Evolutionary conservation across 306 rosid species (phyloP), one percentile per base, ranked within the genome.

Genomic region (Adenanthera pavonina): DNA sequence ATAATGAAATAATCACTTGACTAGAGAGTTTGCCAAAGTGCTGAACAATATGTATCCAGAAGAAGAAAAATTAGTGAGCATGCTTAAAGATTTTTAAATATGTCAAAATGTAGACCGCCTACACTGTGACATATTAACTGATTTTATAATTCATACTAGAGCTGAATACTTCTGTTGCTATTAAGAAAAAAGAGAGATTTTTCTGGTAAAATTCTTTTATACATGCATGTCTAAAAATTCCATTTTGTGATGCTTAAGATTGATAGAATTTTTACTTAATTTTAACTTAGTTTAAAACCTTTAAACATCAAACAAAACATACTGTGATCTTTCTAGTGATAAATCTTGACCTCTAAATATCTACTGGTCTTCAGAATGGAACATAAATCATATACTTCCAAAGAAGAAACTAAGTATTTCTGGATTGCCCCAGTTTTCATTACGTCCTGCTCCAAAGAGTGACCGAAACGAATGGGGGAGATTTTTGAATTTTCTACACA

Each of bases 381-480:
- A 4, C 83, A 51, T 87, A 66, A 15, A 12, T 8, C 9, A 16
- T 3, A 6, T 34, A 14, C 30, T 76, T 46, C n/a, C 72, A 46
- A 78, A 54, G 71, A 60, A 1, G 60, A 83, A 76, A 80, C 0
- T 11, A 10, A 2, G 7, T 81, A 57, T 81, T 81, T 74, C 75
- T 72, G 67, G 48, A 43, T 68, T 87, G 69, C 84, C 90, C 11
- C 82, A 40, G 49, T 83, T 87, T 85, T 33, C 77, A 57, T 80
- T 87, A 47, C 25, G n/a, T 36, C 86, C 89, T 25, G 84, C 77
- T 8, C 87, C 89, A 57, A 46, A 49, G 19, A 60, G 25, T 76
- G 89, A 89, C 1, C 15, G 1, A 78, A 9, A 11, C 0, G 92
- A 89, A 83, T 89, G 90, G 90, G 83, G 61, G 30, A 78, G 16